These are phyloP conservation scores for Melianthus villosus DNA, from an alignment of 441 rosid genomes.

Conservation along the genomic window DNA sequence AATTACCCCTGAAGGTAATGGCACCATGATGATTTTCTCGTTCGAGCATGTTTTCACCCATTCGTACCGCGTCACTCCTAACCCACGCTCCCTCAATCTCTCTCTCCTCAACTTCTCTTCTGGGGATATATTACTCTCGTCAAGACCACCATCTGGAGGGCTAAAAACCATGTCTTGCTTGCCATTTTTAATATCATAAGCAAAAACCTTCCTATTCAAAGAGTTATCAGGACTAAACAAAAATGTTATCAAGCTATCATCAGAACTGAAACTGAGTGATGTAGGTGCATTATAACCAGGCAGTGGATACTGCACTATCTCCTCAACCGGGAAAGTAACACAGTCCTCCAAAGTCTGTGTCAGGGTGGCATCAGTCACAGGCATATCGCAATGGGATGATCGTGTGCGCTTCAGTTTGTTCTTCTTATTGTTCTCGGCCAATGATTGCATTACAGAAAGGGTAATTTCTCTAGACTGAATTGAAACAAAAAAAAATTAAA, in stretches of 20 bases:
- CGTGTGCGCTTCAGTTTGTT: slow-evolving; percentile 34
- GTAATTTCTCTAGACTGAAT: slow-evolving; percentile 10
- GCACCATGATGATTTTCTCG: slow-evolving; percentile 64
- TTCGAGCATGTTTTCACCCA: slow-evolving; percentile 66
- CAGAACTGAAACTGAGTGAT: slow-evolving; percentile 70
- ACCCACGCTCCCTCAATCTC: slow-evolving; percentile 76
- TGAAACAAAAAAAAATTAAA: slow-evolving; percentile 7
- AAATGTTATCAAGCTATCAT: slow-evolving; percentile 47
- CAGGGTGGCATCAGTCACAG: slow-evolving; percentile 30
- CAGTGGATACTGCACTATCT: slow-evolving; percentile 73
- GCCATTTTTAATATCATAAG: slow-evolving; percentile 39
- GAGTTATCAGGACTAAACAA: slow-evolving; percentile 62
- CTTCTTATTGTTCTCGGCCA: slow-evolving; percentile 22
- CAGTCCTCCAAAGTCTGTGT: slow-evolving; percentile 26
- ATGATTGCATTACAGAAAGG: slow-evolving; percentile 43
- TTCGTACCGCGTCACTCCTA: slow-evolving; percentile 89
- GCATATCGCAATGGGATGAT: slow-evolving; percentile 31
- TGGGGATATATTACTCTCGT: slow-evolving; percentile 65
- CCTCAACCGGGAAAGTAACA: slow-evolving; percentile 42
- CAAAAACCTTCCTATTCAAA: slow-evolving; percentile 50
- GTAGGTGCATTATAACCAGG: slow-evolving; percentile 75
- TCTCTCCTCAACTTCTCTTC: slow-evolving; percentile 91
- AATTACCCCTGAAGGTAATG: slow-evolving; percentile 85
- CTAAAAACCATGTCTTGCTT: slow-evolving; percentile 46
- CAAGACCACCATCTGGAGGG: slow-evolving; percentile 84